A percentile compares a stretch with the other conserved stretches of the same genome.
Conservation (phyloP, 2,329 filamentous ascomycete species). For the Hypoxylon sp. region DNA sequence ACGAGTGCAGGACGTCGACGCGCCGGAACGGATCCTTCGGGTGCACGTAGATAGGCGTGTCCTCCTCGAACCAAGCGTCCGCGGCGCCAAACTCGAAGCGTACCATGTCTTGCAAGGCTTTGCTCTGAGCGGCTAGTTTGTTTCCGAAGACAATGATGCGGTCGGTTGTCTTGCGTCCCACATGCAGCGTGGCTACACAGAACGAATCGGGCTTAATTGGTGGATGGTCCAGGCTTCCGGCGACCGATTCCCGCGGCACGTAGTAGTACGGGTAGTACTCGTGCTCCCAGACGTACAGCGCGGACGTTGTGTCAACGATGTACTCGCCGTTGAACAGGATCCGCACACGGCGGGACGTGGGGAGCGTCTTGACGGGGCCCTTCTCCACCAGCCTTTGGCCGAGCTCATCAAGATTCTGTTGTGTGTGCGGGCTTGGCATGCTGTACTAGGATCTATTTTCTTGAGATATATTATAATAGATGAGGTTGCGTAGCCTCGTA, state of each 20-base stretch:
- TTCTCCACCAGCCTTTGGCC: conserved; percentile 47
- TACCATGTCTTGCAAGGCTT: conserved; percentile 47
- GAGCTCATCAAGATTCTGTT: conserved; percentile 48
- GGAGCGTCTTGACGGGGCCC: conserved; percentile 54
- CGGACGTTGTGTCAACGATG: conserved; percentile 55
- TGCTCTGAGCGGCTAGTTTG: conserved; percentile 22
- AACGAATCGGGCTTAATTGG: conserved; percentile 28
- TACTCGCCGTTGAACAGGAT: conserved; percentile 51
- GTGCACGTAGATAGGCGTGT: conserved; percentile 71
- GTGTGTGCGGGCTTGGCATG: conserved; percentile 35
- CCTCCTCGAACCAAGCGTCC: conserved; percentile 68
- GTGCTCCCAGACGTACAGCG: conserved; percentile 58
- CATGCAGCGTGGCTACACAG: conserved; percentile 43
- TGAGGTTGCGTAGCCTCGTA: neutral
- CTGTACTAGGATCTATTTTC: neutral
- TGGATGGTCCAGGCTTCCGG: conserved; percentile 18
- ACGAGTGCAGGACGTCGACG: conserved; percentile 72
- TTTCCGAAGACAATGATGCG: conserved; percentile 47
- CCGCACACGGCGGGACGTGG: conserved; percentile 54
- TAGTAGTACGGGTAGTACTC: conserved; percentile 56
- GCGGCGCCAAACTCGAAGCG: conserved; percentile 47
- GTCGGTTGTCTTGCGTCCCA: conserved; percentile 40
- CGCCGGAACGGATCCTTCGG: conserved; percentile 78
- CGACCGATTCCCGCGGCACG: conserved; percentile 49
- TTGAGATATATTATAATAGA: conserved; percentile 1